These are phyloP conservation scores for Lycium ferocissimum DNA, from an alignment of 257 asterid species.

Conservation along the genomic window DNA sequence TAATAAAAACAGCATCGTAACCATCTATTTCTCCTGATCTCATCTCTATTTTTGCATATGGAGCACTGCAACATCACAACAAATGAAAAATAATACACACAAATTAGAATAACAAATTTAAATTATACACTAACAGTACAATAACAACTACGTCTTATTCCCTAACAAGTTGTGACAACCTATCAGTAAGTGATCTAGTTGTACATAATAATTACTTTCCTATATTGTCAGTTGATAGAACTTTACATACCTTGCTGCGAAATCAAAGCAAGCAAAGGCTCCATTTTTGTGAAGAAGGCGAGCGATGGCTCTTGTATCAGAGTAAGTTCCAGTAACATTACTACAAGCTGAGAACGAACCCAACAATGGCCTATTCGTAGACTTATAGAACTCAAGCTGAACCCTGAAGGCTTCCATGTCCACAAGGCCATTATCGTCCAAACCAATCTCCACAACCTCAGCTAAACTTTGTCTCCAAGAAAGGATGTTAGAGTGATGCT, in stretches of 20 bases:
- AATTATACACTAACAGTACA: no score
- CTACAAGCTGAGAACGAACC: constrained; percentile 69
- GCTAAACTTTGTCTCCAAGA: constrained; percentile 67
- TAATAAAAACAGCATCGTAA: constrained; percentile 55
- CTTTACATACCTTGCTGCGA: not conserved
- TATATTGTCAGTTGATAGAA: not conserved
- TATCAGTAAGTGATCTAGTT: no score
- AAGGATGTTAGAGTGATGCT: constrained; percentile 66
- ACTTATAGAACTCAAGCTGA: constrained; percentile 39
- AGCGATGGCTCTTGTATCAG: constrained; percentile 50
- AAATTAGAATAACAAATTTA: no score
- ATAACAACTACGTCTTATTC: no score
- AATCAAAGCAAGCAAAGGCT: constrained; percentile 24
- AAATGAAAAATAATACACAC: not conserved
- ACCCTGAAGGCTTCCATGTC: constrained; percentile 46
- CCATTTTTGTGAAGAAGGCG: constrained; percentile 47
- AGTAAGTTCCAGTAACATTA: constrained; percentile 56
- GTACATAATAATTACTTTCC: no score
- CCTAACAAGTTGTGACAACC: no score
- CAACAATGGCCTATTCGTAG: constrained; percentile 43
- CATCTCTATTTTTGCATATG: not conserved
- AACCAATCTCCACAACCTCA: constrained; percentile 64
- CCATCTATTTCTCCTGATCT: constrained; percentile 45
- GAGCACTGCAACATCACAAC: not conserved
- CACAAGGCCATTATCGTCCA: constrained; percentile 42